Percentiles rank a stretch among this genome's conserved stretches.
phyloP scores from a whole-genome alignment of 345 rosid species.

The Theobroma cacao region DNA sequence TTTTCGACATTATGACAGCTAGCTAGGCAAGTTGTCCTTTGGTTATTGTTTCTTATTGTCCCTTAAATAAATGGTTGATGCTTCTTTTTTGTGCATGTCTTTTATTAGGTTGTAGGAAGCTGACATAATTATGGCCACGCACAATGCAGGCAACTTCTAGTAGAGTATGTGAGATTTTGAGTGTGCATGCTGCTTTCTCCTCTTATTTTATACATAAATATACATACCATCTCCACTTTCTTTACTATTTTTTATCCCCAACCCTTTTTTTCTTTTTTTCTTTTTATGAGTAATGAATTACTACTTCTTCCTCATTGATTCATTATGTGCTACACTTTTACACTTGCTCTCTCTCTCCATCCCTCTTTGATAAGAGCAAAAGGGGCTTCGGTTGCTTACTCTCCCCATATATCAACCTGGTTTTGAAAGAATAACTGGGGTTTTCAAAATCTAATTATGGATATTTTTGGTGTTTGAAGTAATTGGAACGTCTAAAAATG shows the following conservation, averaged over 20 bases:
- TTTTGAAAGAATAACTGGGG: neutral
- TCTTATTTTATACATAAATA: neutral
- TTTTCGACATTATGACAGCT: neutral
- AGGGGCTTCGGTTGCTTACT: no score
- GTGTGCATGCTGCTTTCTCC: neutral
- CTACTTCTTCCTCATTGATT: neutral
- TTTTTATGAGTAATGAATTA: neutral
- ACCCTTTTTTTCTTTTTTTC: no score
- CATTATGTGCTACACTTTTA: neutral
- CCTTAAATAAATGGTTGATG: neutral
- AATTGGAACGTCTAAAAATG: no score
- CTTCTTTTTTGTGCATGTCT: slow-evolving; percentile 15
- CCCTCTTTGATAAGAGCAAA: no score
- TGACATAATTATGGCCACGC: slow-evolving; percentile 36
- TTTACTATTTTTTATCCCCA: neutral
- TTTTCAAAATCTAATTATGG: neutral
- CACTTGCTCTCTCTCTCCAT: neutral
- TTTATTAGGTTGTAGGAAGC: slow-evolving; percentile 12
- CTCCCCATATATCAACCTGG: no score
- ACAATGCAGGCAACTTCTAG: slow-evolving; percentile 16
- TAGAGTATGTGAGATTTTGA: neutral
- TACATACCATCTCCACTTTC: neutral
- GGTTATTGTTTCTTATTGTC: neutral
- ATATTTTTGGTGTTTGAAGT: neutral
- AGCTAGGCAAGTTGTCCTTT: neutral